Percentiles rank a stretch among this genome's conserved stretches.
Conservation (phyloP, 192 early-diverging fungal species). For the Irineochytrium annulatum region DNA sequence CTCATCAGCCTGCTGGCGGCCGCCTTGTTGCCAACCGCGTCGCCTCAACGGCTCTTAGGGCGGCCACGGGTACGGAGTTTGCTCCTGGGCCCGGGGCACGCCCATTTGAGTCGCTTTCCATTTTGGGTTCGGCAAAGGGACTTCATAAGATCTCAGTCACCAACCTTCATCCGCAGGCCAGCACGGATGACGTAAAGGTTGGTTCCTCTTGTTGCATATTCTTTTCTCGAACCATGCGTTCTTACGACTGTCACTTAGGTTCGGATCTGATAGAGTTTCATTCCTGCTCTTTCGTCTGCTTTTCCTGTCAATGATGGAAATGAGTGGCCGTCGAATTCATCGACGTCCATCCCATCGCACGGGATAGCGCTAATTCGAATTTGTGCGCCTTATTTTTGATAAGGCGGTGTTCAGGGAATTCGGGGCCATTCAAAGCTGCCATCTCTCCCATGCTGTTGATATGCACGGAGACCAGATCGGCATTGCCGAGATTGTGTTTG, state of each 20-base stretch:
- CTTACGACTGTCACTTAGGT: too few species aligned
- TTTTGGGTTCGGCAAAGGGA: constrained; percentile 1
- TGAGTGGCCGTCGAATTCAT: too few species aligned
- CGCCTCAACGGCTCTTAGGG: background rate
- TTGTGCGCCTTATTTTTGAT: background rate
- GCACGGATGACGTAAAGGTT: constrained; percentile 23
- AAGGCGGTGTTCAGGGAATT: constrained; percentile 26
- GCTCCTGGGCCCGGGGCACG: too few species aligned
- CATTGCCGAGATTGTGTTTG: constrained; percentile 20
- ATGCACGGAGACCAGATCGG: background rate
- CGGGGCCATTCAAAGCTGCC: constrained; percentile 13
- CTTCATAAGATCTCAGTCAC: background rate
- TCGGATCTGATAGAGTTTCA: too few species aligned
- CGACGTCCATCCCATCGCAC: too few species aligned
- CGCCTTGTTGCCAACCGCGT: background rate
- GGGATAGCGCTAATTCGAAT: too few species aligned
- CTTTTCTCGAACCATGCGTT: too few species aligned
- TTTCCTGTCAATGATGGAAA: too few species aligned
- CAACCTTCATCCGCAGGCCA: constrained; percentile 26
- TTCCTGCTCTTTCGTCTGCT: too few species aligned
- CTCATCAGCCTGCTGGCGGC: background rate
- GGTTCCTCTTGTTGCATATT: too few species aligned
- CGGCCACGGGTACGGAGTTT: background rate
- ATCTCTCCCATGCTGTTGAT: constrained; percentile 10
- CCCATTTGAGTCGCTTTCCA: background rate